Conservation (phyloP, 352 stramenopile species). For the Pythium dissotocum region DNA sequence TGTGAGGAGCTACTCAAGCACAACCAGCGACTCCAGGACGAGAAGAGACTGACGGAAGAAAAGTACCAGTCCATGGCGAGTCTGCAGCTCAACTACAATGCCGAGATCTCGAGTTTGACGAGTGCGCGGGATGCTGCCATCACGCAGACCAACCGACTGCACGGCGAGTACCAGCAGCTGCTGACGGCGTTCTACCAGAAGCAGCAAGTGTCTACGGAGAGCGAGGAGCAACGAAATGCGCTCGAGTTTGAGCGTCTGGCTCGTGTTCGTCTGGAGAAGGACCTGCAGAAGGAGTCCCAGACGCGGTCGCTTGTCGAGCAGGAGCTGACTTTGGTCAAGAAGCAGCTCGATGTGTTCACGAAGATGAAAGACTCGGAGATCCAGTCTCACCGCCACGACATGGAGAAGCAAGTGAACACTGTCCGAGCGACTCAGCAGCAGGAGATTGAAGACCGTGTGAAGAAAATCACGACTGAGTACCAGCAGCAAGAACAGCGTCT, state of each 20-base stretch:
- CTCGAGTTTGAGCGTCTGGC: conserved; percentile 66
- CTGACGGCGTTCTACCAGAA: conserved; percentile 77
- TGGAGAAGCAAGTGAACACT: conserved; percentile 47
- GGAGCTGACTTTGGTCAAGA: conserved; percentile 70
- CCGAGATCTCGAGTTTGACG: conserved; percentile 56
- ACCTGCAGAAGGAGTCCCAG: conserved; percentile 61
- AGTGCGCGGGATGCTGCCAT: conserved; percentile 67
- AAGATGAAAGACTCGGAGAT: conserved; percentile 66
- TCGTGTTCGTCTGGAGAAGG: conserved; percentile 54
- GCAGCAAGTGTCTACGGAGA: conserved; percentile 53
- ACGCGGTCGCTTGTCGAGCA: conserved; percentile 60
- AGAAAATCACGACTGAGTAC: conserved; percentile 32
- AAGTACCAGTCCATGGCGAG: conserved; percentile 61
- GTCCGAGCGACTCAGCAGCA: conserved; percentile 37
- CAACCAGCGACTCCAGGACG: conserved; percentile 59
- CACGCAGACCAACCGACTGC: conserved; percentile 70
- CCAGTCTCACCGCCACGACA: conserved; percentile 38
- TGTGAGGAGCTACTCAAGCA: conserved; percentile 67
- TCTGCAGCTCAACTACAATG: conserved; percentile 51
- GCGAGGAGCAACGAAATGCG: conserved; percentile 56
- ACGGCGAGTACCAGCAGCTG: conserved; percentile 76
- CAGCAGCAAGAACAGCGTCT: conserved; percentile 34
- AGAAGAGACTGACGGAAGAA: conserved; percentile 61
- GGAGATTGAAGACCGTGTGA: conserved; percentile 44
- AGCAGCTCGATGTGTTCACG: conserved; percentile 62